Evolutionary conservation across 306 rosid species (phyloP).

Genomic region (Glycyrrhiza uralensis): DNA sequence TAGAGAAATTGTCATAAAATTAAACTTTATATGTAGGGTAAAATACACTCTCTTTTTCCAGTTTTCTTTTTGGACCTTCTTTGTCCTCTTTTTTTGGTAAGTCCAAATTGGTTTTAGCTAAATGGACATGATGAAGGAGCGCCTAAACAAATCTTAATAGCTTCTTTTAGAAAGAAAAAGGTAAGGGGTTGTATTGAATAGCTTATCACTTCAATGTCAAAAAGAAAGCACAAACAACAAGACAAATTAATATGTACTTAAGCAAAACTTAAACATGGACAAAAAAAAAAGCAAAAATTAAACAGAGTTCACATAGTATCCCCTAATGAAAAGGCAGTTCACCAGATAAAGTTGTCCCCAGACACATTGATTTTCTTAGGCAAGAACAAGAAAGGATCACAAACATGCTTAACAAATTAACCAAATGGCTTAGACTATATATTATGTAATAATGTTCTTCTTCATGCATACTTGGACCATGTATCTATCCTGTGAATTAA

Average conservation of each 20-base stretch:
- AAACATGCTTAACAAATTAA: constrained; percentile 37
- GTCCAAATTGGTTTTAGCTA: constrained; percentile 50
- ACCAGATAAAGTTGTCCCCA: constrained; percentile 43
- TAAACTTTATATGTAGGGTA: constrained; percentile 67
- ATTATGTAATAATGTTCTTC: background rate
- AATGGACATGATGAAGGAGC: constrained; percentile 55
- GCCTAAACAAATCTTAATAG: constrained; percentile 42
- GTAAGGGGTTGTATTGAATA: constrained; percentile 32
- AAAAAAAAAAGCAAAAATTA: no score
- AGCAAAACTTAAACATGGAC: constrained; percentile 34
- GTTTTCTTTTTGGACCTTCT: constrained; percentile 74
- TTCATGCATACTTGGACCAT: constrained; percentile 16
- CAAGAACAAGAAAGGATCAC: constrained; percentile 29
- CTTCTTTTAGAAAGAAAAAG: constrained; percentile 39
- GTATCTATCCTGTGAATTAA: constrained; percentile 19
- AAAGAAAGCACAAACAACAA: constrained; percentile 67
- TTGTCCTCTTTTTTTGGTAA: constrained; percentile 50
- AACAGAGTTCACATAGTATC: constrained; percentile 45
- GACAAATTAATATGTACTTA: constrained; percentile 61
- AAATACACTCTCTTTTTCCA: constrained; percentile 49
- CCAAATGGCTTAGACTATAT: background rate
- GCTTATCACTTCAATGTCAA: constrained; percentile 34
- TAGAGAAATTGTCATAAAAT: constrained; percentile 33
- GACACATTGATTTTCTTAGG: constrained; percentile 48
- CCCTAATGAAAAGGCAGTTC: constrained; percentile 48